These are phyloP conservation scores for Candida mesenterica DNA, from an alignment of 1,139 yeast genomes.

Conservation along the genomic window DNA sequence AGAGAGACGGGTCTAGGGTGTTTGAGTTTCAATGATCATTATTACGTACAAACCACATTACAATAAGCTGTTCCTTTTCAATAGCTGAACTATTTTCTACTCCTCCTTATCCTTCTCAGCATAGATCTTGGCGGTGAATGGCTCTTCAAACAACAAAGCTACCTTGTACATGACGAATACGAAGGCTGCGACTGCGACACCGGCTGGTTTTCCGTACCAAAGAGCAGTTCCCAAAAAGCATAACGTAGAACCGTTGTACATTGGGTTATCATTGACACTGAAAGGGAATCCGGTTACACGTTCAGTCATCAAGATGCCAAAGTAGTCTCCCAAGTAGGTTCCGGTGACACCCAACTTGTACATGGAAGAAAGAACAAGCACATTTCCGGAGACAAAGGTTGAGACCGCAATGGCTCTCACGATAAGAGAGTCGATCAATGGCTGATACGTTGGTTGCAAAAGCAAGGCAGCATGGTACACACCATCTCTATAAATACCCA, in stretches of 20 bases:
- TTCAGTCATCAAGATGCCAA: conserved; percentile 89
- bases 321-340: conserved; percentile 94
- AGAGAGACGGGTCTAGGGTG: conserved; percentile 25
- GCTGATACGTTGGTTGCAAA: conserved; percentile 55
- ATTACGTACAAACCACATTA: not conserved
- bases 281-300: conserved; percentile 95
- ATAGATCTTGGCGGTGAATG: conserved; percentile 89
- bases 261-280: conserved; percentile 86
- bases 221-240: conserved; percentile 89
- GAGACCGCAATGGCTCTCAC: conserved; percentile 34
- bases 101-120: conserved; percentile 53
- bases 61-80: too few species aligned
- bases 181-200: conserved; percentile 65
- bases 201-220: conserved; percentile 88
- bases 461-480: conserved; percentile 62
- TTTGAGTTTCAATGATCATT: conserved; percentile 23
- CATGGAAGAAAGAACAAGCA: conserved; percentile 83
- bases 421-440: conserved; percentile 36
- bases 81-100: too few species aligned
- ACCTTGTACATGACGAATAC: conserved; percentile 81
- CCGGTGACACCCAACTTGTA: conserved; percentile 95
- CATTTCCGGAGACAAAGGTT: conserved; percentile 65
- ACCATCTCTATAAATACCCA: conserved; percentile 81
- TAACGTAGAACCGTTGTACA: conserved; percentile 91
- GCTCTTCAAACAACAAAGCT: conserved; percentile 90